Percentiles rank a stretch among this genome's conserved stretches.
Conservation (phyloP, 768 basidiomycete species). For the Cytidiella melzeri region DNA sequence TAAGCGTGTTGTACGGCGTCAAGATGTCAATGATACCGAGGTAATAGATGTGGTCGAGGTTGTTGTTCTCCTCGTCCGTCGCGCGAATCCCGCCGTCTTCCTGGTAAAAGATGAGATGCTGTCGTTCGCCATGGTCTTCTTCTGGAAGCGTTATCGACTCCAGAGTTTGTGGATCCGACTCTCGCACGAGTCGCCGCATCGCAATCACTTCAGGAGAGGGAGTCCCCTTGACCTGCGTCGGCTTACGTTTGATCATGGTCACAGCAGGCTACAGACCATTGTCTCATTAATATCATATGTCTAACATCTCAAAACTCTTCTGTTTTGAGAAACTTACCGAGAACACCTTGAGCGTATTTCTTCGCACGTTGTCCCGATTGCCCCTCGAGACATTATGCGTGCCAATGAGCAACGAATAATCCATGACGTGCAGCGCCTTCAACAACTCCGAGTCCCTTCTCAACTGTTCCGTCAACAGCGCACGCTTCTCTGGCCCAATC, state of each 20-base stretch:
- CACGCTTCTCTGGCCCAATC: constrained; percentile 94
- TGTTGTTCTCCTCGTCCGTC: constrained; percentile 78
- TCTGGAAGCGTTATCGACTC: constrained; percentile 48
- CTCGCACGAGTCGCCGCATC: constrained; percentile 79
- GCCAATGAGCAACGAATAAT: constrained; percentile 91
- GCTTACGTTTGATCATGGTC: constrained; percentile 54
- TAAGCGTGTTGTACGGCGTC: constrained; percentile 76
- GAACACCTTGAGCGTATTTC: constrained; percentile 88
- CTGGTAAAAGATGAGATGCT: constrained; percentile 89
- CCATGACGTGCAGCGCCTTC: constrained; percentile 84
- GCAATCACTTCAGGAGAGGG: constrained; percentile 70
- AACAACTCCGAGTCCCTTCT: constrained; percentile 83
- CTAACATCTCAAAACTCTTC: too few species aligned
- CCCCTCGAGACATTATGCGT: constrained; percentile 90
- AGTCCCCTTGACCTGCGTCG: constrained; percentile 50
- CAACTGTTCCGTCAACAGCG: constrained; percentile 86
- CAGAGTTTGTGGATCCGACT: constrained; percentile 71
- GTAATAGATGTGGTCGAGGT: constrained; percentile 80
- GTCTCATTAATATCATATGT: too few species aligned
- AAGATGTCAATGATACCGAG: constrained; percentile 95
- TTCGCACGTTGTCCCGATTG: constrained; percentile 86
- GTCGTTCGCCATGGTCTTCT: constrained; percentile 50
- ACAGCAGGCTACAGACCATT: constrained; percentile 54
- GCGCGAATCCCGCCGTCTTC: constrained; percentile 92
- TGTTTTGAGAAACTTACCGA: constrained; percentile 81